phyloP scores from a whole-genome alignment of 768 basidiomycete species.

The Lyophyllum decastes region DNA sequence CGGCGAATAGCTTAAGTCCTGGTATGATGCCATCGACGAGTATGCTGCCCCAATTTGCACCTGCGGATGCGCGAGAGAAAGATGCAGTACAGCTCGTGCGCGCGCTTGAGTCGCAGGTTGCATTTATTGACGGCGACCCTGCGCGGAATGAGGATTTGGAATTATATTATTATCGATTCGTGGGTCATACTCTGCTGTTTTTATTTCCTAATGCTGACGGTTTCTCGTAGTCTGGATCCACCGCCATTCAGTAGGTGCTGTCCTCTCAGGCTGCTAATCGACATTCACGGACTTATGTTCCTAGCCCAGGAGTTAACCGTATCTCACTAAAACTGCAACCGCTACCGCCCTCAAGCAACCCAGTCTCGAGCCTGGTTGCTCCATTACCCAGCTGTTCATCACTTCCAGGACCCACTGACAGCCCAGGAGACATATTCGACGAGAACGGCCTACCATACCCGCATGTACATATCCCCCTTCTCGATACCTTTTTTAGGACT shows the following conservation, averaged over 20 bases:
- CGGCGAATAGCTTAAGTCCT: neutral
- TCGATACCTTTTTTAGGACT: slow-evolving; percentile 15
- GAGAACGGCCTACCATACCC: slow-evolving; percentile 14
- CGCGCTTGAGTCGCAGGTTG: neutral
- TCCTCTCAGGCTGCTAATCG: neutral
- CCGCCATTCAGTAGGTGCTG: neutral
- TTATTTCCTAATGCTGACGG: too few species aligned
- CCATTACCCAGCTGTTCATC: neutral
- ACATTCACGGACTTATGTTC: too few species aligned
- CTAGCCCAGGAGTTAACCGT: slow-evolving; percentile 8
- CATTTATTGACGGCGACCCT: neutral
- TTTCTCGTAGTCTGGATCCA: slow-evolving; percentile 1
- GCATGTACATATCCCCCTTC: slow-evolving; percentile 12
- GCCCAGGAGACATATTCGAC: slow-evolving; percentile 13
- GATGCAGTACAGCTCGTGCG: neutral
- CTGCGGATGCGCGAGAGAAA: neutral
- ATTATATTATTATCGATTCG: slow-evolving; percentile 9
- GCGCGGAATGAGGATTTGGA: slow-evolving; percentile 10
- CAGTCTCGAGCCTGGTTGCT: neutral
- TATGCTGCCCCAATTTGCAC: neutral
- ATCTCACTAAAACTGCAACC: slow-evolving; percentile 5
- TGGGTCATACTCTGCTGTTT: too few species aligned
- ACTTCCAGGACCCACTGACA: neutral
- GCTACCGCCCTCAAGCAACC: neutral
- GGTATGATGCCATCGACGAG: neutral